phyloP scores from a whole-genome alignment of 495 filamentous ascomycete genomes.

The Parathielavia hyrcaniae region DNA sequence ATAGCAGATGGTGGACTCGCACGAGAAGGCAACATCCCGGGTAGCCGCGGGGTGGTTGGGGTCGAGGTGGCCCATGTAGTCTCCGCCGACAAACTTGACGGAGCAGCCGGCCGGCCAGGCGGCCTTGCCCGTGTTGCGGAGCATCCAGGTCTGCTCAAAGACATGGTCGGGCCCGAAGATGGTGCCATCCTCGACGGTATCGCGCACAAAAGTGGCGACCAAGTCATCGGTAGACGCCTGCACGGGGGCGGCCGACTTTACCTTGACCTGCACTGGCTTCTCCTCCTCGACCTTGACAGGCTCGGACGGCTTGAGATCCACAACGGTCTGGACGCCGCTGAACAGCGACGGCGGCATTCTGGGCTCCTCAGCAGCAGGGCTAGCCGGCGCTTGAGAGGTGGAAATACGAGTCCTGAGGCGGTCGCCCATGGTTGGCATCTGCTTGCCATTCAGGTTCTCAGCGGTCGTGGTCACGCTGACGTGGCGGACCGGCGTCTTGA shows the following conservation, averaged over 20 bases:
- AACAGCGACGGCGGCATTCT: constrained; percentile 47
- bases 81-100: constrained; percentile 86
- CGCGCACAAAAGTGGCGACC: constrained; percentile 70
- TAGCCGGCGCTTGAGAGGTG: constrained; percentile 19
- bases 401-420: constrained; percentile 27
- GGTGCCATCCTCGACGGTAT: constrained; percentile 75
- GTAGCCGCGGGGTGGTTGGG: constrained; percentile 67
- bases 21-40: constrained; percentile 61
- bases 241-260: constrained; percentile 26
- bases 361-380: constrained; percentile 49
- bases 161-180: constrained; percentile 56
- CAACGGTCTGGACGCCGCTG: constrained; percentile 63
- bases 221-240: constrained; percentile 37
- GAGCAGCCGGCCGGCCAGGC: constrained; percentile 85
- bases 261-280: constrained; percentile 26
- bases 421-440: constrained; percentile 63
- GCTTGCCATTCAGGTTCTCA: constrained; percentile 60
- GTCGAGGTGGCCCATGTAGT: constrained; percentile 89
- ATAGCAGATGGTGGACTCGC: constrained; percentile 73
- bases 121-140: constrained; percentile 72
- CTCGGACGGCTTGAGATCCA: constrained; percentile 60
- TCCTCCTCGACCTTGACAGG: constrained; percentile 31
- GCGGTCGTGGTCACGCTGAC: constrained; percentile 81
- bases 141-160: constrained; percentile 88
- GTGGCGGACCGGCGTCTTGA: constrained; percentile 87